Conservation (phyloP, 2,329 filamentous ascomycete genomes). For the Pseudohalonectria lignicola region DNA sequence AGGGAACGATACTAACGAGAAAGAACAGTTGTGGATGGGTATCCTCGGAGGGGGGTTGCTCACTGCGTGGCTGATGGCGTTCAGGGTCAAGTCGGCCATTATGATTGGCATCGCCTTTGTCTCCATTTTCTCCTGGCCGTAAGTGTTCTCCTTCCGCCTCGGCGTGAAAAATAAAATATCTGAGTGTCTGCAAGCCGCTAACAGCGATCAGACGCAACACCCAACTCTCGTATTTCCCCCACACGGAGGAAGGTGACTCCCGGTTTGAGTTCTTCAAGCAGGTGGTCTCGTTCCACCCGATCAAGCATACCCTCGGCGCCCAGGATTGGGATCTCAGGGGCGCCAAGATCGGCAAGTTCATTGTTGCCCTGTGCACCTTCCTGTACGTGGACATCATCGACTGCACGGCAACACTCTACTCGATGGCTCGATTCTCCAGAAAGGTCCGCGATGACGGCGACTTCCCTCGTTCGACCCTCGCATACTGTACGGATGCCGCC, state of each 20-base stretch:
- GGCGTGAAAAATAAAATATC: no score
- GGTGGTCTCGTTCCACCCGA: constrained; percentile 61
- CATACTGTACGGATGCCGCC: constrained; percentile 62
- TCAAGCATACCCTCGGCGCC: constrained; percentile 48
- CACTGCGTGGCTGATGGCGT: constrained; percentile 72
- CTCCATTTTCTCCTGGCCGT: constrained; percentile 66
- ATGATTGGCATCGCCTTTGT: constrained; percentile 63
- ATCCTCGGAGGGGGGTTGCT: constrained; percentile 71
- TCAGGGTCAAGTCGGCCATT: constrained; percentile 64
- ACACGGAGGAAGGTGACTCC: constrained; percentile 50
- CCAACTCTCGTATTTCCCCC: constrained; percentile 61
- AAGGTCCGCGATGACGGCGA: constrained; percentile 55
- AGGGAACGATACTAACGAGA: constrained; percentile 1
- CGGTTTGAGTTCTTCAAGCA: constrained; percentile 64
- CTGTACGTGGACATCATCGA: constrained; percentile 74
- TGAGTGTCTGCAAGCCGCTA: neutral
- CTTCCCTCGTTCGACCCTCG: constrained; percentile 75
- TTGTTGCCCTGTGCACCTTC: constrained; percentile 63
- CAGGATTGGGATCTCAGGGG: constrained; percentile 55
- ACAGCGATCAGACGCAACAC: constrained; percentile 40
- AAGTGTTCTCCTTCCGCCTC: constrained; percentile 20
- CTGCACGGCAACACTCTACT: constrained; percentile 66
- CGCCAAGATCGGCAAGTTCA: constrained; percentile 48
- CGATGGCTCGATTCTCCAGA: constrained; percentile 65
- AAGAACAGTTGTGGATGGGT: constrained; percentile 78